These are phyloP conservation scores for Lepiota subincarnata DNA, from an alignment of 768 basidiomycete species.

Conservation along the genomic window DNA sequence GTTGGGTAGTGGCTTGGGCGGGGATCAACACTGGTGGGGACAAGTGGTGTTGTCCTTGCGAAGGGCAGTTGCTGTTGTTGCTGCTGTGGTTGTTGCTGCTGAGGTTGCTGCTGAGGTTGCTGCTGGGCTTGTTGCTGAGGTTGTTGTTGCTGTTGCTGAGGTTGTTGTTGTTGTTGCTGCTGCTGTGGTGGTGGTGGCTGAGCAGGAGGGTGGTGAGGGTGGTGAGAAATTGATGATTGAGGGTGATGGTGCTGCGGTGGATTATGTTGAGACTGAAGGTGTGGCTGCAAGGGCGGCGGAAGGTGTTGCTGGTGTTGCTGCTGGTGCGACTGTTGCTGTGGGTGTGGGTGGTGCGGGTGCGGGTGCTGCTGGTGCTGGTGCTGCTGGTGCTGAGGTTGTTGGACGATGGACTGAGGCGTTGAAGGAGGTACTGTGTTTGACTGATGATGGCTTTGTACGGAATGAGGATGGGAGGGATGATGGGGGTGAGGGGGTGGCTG, in stretches of 20 bases:
- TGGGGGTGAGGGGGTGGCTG: slow-evolving; percentile 31
- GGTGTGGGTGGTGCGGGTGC: slow-evolving; percentile 27
- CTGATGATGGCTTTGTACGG: slow-evolving; percentile 32
- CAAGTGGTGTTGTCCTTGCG: slow-evolving; percentile 19
- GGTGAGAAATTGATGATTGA: slow-evolving; percentile 18
- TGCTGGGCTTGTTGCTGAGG: too few species aligned
- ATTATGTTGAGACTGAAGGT: slow-evolving; percentile 25
- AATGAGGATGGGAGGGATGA: slow-evolving; percentile 26
- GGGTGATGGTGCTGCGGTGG: slow-evolving; percentile 23
- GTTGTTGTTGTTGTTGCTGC: slow-evolving; percentile 19
- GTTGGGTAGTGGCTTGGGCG: slow-evolving; percentile 13
- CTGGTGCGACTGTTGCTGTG: slow-evolving; percentile 14
- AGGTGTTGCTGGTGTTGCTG: slow-evolving; percentile 21
- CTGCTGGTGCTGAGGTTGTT: slow-evolving; percentile 34
- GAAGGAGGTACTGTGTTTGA: slow-evolving; percentile 37
- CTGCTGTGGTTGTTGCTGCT: slow-evolving; percentile 17
- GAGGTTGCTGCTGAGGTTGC: background rate
- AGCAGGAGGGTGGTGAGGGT: slow-evolving; percentile 15
- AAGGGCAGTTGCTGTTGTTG: slow-evolving; percentile 18
- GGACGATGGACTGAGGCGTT: slow-evolving; percentile 35
- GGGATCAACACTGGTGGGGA: slow-evolving; percentile 21
- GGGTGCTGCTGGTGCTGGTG: slow-evolving; percentile 25
- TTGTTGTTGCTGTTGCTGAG: background rate
- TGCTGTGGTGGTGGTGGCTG: slow-evolving; percentile 19
- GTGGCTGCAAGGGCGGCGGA: slow-evolving; percentile 19